Base-by-base conservation (phyloP, 2,329 filamentous ascomycete species). In the Diplodia mutila region DNA sequence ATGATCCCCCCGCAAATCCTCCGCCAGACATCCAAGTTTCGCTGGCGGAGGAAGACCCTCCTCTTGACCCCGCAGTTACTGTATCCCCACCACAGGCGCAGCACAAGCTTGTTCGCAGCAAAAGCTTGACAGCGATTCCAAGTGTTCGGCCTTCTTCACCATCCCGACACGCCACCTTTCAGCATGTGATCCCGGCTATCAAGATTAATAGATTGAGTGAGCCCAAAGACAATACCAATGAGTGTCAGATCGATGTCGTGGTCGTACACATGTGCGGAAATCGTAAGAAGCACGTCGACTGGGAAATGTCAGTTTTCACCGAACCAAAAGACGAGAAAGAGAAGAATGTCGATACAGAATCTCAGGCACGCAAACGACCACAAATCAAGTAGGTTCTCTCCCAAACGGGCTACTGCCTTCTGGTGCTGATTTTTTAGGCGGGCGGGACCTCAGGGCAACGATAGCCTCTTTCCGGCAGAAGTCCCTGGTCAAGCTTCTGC, bases 261-360 rank as follows among this genome's bases (percentile, higher is more conserved):
- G 59, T 27, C 27, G 16, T 63, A 1, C 49, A 63, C 23, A 63
- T 63, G 59, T 63, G 59, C 8, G 59, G 59, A 2, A 27, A 37
- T 27, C 29, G 14, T 29, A 51, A 18, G 21, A 63, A 23, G 4
- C 27, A 63, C 18, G 46, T 37, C 2, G 46, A 51, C 46, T 63
- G 59, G 59, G 59, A 27, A 14, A 27, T 63, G 9, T 18, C 27
- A 2, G 42, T 25, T 1, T 63, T 63, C 14, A 14, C 11, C 0
- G 46, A 63, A 37, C 34, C 21, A 29, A 49, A 46, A 21, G 12
- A 32, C 7, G 49, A 32, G 16, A 21, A 48, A 7, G n/a, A 21
- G 8, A 34, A 16, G 0, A 46, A 27, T 2, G 7, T 27, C 23
- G 21, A 11, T 12, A 34, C 16, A 49, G 27, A 63, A 6, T 4